Evolutionary conservation across 345 rosid genomes (phyloP).

Genomic region (Euphorbia peplus): DNA sequence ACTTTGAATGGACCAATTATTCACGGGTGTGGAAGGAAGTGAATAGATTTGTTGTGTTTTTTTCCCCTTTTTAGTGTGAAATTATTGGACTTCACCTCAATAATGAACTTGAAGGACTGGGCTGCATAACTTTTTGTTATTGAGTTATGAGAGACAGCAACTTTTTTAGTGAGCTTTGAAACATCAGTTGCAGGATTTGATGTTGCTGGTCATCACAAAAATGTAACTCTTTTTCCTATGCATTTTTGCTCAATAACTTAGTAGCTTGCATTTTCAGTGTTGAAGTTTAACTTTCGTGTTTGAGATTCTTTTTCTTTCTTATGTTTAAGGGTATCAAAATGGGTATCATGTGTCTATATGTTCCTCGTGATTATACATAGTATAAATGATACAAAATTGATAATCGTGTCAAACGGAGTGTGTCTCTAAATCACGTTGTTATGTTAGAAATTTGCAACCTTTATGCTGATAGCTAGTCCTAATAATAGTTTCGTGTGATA

Average conservation of each 20-base stretch:
- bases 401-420: no score
- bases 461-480: not conserved
- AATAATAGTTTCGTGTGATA: not conserved
- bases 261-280: not conserved
- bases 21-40: not conserved
- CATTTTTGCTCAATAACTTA: not conserved
- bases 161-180: not conserved
- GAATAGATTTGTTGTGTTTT: not conserved
- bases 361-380: no score
- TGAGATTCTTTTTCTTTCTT: not conserved
- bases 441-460: no score
- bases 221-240: not conserved
- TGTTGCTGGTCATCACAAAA: not conserved
- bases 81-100: not conserved
- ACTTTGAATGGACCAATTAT: not conserved
- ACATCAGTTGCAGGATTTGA: not conserved
- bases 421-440: no score
- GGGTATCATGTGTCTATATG: no score
- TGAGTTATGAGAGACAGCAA: not conserved
- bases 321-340: no score
- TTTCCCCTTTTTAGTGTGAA: slow-evolving; percentile 2
- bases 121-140: not conserved
- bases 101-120: not conserved
- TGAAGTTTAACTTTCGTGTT: not conserved
- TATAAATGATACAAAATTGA: no score